Evolutionary conservation across 202 grass and related monocot genomes (phyloP), one percentile per base, ranked within the genome.

Genomic region (Setaria viridis): DNA sequence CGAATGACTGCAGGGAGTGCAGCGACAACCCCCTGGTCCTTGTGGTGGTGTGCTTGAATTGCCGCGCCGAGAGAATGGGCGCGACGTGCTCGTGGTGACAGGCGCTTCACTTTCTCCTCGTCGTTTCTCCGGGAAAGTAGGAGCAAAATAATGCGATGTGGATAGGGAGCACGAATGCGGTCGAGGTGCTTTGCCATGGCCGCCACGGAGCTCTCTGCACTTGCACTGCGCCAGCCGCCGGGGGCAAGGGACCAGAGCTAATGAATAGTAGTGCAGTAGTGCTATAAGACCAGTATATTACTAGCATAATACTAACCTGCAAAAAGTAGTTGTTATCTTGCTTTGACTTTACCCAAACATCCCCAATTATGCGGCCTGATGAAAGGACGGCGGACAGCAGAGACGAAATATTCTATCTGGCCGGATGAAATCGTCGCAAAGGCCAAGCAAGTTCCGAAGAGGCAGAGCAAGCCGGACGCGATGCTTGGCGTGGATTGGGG

Each of bases 321-420:
- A 3, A 53, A 53, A 67, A 12, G 15, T 10, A 55, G 1, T 4
- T 35, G 4, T 63, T 29, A 55, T 21, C 63, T 86, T 77, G 56
- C 83, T 90, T 86, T 5, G 43, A 62, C 88, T 82, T 86, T 64
- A 90, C 88, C 46, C 64, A 63, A 89, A 55, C 77, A 70, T 30
- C 13, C 65, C 83, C 54, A 81, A 82, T 89, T 86, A 82, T 70
- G 72, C 56, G 46, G 71, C 55, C 55, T 56, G 45, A 72, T 19
- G 43, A 60, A 57, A 62, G 80, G 80, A 4, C 32, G 43, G 15
- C 65, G 9, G 64, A 67, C 84, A 50, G n/a, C 64, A 50, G 48
- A 43, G 67, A 35, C 7, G 39, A 19, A 42, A 63, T 62, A 15
- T 55, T 72, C 43, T 32, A 46, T 62, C 7, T 3, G 42, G 32